These are phyloP conservation scores for Penicillium riverlandense DNA, from an alignment of 495 filamentous ascomycete genomes.

Conservation along the genomic window DNA sequence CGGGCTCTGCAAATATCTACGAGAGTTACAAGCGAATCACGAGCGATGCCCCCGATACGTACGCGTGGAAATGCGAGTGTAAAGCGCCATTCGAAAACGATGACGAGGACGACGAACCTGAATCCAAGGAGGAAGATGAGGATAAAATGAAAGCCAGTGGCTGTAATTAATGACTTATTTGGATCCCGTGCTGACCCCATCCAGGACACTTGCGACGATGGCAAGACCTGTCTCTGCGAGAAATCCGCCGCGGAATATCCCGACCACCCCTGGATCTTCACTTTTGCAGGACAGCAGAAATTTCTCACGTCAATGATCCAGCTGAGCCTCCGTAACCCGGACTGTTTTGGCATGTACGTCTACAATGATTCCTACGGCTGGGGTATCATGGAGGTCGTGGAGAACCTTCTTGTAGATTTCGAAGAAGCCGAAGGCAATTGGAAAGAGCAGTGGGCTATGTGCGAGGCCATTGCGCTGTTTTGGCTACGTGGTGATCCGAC, in stretches of 20 bases:
- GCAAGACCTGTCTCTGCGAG: not conserved
- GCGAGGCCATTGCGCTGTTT: conserved; percentile 20
- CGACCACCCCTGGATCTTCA: not conserved
- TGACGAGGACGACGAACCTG: too few species aligned
- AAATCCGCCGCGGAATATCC: not conserved
- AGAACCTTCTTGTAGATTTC: conserved; percentile 35
- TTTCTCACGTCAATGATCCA: not conserved
- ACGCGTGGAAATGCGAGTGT: too few species aligned
- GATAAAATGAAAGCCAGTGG: too few species aligned
- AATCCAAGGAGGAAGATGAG: too few species aligned
- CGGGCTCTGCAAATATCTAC: too few species aligned
- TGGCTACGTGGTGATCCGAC: conserved; percentile 3
- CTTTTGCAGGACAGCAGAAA: not conserved
- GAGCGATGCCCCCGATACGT: too few species aligned
- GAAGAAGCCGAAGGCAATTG: conserved; percentile 20
- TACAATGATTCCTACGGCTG: conserved; percentile 32
- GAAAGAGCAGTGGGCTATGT: conserved; percentile 26
- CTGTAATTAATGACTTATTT: too few species aligned
- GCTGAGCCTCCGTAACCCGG: conserved; percentile 18
- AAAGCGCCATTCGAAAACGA: too few species aligned
- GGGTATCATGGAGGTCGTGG: conserved; percentile 30
- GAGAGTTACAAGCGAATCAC: too few species aligned
- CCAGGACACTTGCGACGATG: not conserved
- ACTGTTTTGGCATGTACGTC: conserved; percentile 31
- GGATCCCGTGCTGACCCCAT: too few species aligned